Evolutionary conservation across 257 asterid species (phyloP).

Genomic region (Ballota nigra): DNA sequence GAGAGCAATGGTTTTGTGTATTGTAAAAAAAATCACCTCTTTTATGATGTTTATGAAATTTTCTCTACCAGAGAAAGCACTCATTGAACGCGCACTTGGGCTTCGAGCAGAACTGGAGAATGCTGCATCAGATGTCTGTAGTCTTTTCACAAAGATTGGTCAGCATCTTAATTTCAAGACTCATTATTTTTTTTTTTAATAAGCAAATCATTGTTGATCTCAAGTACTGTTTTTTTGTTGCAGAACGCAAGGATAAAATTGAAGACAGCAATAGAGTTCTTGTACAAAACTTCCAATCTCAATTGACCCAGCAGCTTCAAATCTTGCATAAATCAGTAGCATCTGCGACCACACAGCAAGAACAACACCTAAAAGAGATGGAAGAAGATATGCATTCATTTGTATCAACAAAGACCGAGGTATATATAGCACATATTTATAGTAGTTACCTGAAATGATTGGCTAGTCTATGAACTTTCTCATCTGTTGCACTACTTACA

Average conservation of each 20-base stretch:
- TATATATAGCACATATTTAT: too few species aligned
- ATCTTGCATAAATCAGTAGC: slow-evolving; percentile 76
- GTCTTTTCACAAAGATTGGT: slow-evolving; percentile 87
- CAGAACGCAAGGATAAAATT: slow-evolving; percentile 85
- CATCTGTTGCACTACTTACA: slow-evolving; percentile 17
- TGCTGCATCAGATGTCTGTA: slow-evolving; percentile 74
- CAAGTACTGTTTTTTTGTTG: slow-evolving; percentile 6
- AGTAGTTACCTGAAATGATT: neutral
- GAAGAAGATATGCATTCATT: slow-evolving; percentile 94
- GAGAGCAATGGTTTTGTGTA: neutral
- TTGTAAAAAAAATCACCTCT: neutral
- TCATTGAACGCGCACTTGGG: slow-evolving; percentile 72
- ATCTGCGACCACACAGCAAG: slow-evolving; percentile 82
- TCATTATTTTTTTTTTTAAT: neutral
- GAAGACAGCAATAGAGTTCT: slow-evolving; percentile 75
- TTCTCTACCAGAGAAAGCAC: slow-evolving; percentile 69
- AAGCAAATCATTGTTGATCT: slow-evolving; percentile 2
- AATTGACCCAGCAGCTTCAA: slow-evolving; percentile 84
- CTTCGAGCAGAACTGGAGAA: slow-evolving; percentile 83
- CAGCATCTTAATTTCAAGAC: slow-evolving; percentile 25
- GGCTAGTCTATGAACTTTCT: slow-evolving; percentile 7
- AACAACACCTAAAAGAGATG: slow-evolving; percentile 77
- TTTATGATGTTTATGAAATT: neutral
- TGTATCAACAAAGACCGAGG: slow-evolving; percentile 83
- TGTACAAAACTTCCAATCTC: slow-evolving; percentile 70